Percentiles rank a stretch among this genome's conserved stretches.
These are phyloP conservation scores for Rubia tinctorum DNA, from an alignment of 305 asterid genomes.

Conservation along the genomic window DNA sequence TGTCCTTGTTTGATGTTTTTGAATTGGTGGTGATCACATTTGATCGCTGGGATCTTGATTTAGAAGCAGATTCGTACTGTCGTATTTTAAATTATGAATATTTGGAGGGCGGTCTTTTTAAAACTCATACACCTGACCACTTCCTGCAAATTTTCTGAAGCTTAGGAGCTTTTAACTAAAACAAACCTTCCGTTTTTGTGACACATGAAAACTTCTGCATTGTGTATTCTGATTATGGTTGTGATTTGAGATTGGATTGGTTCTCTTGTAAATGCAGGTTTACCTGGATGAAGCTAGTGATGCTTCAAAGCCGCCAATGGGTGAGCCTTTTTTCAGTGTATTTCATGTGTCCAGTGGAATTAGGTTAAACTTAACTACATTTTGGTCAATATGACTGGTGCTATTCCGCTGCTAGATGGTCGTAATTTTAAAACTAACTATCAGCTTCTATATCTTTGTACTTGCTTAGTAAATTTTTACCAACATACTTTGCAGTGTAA, in stretches of 20 bases:
- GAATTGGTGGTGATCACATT: too few species aligned
- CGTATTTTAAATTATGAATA: too few species aligned
- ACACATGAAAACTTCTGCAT: background rate
- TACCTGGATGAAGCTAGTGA: conserved; percentile 60
- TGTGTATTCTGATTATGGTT: background rate
- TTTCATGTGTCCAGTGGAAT: conserved; percentile 11
- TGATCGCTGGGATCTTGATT: too few species aligned
- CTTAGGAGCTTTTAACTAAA: background rate
- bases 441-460: background rate
- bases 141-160: background rate
- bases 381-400: background rate
- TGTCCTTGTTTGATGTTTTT: too few species aligned
- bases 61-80: too few species aligned
- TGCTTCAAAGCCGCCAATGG: conserved; percentile 50
- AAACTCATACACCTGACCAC: background rate
- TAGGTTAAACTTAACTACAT: conserved; percentile 11
- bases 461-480: background rate
- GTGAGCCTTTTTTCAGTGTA: conserved; percentile 31
- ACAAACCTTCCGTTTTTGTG: background rate
- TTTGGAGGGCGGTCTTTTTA: too few species aligned
- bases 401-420: background rate
- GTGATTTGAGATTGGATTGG: conserved; percentile 11
- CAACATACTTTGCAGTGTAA: background rate
- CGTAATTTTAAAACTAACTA: background rate
- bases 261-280: conserved; percentile 39